Base-by-base conservation (phyloP, 345 rosid species). In the Populus deltoides region DNA sequence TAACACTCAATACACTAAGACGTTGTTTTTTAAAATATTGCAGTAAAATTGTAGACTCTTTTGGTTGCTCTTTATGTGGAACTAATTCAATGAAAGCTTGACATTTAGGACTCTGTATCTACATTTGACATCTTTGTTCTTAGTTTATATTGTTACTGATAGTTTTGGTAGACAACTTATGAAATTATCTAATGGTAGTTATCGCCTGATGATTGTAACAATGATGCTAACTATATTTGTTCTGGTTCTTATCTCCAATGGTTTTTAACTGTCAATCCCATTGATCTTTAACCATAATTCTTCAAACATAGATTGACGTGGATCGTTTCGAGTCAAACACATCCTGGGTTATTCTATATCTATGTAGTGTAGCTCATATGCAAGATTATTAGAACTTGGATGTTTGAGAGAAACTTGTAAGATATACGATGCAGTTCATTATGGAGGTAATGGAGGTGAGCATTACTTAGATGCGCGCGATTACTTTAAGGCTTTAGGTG, bases 401-500 rank as follows among this genome's bases (percentile, higher is more conserved):
- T 67, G 71, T 67, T 67, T 17, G 24, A 36, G 47, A 57, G 71
- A 67, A 67, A 38, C 71, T 67, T 9, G 22, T 67, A 67, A 67
- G 24, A 20, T 67, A 68, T 13, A 38, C 12, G 27, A 22, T 38
- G 47, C 27, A 35, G 51, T 7, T 20, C 25, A 8, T 24, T 12
- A 68, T n/a, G 63, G 63, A 41, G 63, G 29, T n/a, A 57, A 57
- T 25, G 10, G 63, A 9, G 10, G 61, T 53, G 22, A 53, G 61
- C 63, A n/a, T 57, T 57, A n/a, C 27, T n/a, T 13, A 24, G 63
- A 57, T 55, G 62, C 62, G 1, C 8, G 5, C 31, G 10, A 66
- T 66, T 33, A 66, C 35, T 8, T n/a, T 12, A 35, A 8, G 39
- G 39, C 41, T 66, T 7, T 33, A 29, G 69, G 69, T 17, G 31